Percentiles rank a stretch among this genome's conserved stretches.
phyloP scores from a whole-genome alignment of 352 stramenopile genomes.

The Globisporangium okanoganense region DNA sequence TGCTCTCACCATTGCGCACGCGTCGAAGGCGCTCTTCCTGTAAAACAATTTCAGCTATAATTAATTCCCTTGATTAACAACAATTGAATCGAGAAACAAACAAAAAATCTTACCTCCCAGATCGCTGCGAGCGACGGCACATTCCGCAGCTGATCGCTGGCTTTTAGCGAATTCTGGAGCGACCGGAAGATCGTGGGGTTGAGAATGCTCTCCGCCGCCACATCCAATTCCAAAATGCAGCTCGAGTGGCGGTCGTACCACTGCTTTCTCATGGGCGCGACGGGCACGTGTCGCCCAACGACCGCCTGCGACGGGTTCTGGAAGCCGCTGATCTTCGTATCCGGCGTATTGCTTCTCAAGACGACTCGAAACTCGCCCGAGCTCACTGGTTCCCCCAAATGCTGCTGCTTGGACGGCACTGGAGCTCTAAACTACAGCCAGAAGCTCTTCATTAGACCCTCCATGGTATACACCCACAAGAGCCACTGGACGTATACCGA shows the following conservation, averaged over 20 bases:
- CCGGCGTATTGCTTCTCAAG: slow-evolving; percentile 33
- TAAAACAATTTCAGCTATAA: too few relatives aligned
- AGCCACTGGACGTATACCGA: background rate
- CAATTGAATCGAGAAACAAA: background rate
- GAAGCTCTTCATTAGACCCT: background rate
- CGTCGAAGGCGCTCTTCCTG: slow-evolving; percentile 70
- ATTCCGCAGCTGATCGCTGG: slow-evolving; percentile 41
- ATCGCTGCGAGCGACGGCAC: slow-evolving; percentile 79
- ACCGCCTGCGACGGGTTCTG: slow-evolving; percentile 16
- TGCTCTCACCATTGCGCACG: slow-evolving; percentile 42
- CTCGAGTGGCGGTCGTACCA: slow-evolving; percentile 74
- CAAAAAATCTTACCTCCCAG: slow-evolving; percentile 68
- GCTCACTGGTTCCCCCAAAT: slow-evolving; percentile 25
- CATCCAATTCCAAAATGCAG: slow-evolving; percentile 71
- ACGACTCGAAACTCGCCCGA: slow-evolving; percentile 25
- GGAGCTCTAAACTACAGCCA: slow-evolving; percentile 58
- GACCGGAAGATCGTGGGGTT: slow-evolving; percentile 48
- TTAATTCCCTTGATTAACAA: too few relatives aligned
- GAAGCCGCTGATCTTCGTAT: slow-evolving; percentile 32
- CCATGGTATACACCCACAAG: too few relatives aligned
- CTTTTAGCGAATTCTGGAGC: slow-evolving; percentile 39
- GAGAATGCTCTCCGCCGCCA: slow-evolving; percentile 59
- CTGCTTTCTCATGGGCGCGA: slow-evolving; percentile 23
- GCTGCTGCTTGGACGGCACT: slow-evolving; percentile 47
- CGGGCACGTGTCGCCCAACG: slow-evolving; percentile 25